Evolutionary conservation across 805 yeast species (phyloP), one percentile per base, ranked within the genome.

Genomic region (Candida andamanensis): DNA sequence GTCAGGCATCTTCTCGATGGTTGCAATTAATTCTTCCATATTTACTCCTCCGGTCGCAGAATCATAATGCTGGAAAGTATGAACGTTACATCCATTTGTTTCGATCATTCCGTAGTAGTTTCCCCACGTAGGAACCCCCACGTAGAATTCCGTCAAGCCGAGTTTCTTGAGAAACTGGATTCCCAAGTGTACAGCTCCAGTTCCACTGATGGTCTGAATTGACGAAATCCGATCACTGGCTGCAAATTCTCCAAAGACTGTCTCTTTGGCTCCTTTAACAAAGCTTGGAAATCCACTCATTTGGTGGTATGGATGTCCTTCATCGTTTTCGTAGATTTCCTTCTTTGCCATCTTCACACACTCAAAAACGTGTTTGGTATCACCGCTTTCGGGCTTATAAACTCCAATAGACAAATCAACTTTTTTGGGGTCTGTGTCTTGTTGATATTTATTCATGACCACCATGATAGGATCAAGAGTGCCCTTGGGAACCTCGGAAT

Each of bases 321-420:
- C 67, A 36, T 64, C 67, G 26, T 60, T 50, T 9, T 43, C 39
- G 24, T 42, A 40, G 26, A 66, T 51, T 13, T 39, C 39, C 24
- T 50, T 40, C 41, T 67, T 65, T 29, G 71, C 69, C 30, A 45
- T 41, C 15, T 46, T 40, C 17, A 67, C 66, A 20, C 60, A 46
- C 11, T 70, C 70, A 40, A 65, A 62, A 7, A 56, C 47, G 43
- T 53, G 60, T 22, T 39, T 42, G n/a, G 50, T 42, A 19, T 48
- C 46, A 2, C 69, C 69, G 12, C 49, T 46, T 31, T 58, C 68
- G 19, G 60, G 57, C 33, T 64, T 64, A 49, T 65, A 67, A n/a
- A 67, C 72, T 10, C 73, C 73, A 18, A 67, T 65, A 19, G 64
- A 50, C 14, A 66, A 62, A 37, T 67, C 71, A 17, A 66, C 52